Conservation (phyloP, 176 grass and related monocot genomes). For the Musa schizocarpa region DNA sequence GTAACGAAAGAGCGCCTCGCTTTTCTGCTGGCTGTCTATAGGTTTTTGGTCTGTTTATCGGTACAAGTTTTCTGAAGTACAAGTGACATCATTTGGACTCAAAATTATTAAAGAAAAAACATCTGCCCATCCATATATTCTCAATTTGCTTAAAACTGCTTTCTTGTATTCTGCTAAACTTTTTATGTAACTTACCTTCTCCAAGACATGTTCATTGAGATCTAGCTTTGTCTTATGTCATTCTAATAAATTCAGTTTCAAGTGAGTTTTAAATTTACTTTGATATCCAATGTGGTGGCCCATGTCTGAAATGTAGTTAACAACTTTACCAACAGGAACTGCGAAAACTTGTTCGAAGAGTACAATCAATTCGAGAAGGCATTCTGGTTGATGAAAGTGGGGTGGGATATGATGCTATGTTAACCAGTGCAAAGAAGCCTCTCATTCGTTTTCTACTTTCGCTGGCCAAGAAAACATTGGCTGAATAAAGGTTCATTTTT, state of each 20-base stretch:
- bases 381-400: constrained; percentile 17
- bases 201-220: too few species aligned
- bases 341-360: constrained; percentile 60
- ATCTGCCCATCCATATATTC: background rate
- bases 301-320: background rate
- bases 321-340: constrained; percentile 39
- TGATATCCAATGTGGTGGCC: background rate
- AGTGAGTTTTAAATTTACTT: background rate
- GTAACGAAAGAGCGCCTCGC: background rate
- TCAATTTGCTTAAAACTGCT: background rate
- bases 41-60: background rate
- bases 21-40: background rate
- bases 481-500: constrained; percentile 16
- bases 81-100: background rate
- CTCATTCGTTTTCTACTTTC: constrained; percentile 58
- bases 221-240: too few species aligned
- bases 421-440: constrained; percentile 50
- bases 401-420: constrained; percentile 23
- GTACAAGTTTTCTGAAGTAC: background rate
- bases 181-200: background rate
- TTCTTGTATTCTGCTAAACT: background rate
- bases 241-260: too few species aligned
- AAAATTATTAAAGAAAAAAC: background rate
- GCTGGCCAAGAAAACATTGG: constrained; percentile 47
- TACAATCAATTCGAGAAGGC: constrained; percentile 50